These are phyloP conservation scores for Sclerotinia trifoliorum DNA, from an alignment of 2,329 filamentous ascomycete genomes.

Conservation along the genomic window DNA sequence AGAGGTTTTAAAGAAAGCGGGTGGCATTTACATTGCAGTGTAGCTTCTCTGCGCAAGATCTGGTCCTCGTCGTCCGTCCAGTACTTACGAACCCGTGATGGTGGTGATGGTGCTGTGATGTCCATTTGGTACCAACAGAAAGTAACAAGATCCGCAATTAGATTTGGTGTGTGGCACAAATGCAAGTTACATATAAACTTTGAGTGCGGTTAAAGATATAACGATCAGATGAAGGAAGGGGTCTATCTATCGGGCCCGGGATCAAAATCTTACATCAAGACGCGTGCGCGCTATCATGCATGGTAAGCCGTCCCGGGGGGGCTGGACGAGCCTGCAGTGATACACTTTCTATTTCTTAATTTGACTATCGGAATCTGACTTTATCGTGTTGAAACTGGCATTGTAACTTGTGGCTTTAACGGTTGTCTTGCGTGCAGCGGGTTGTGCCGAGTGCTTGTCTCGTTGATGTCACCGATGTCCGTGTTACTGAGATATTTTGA, in stretches of 20 bases:
- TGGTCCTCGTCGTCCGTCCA: constrained; percentile 18
- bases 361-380: constrained; percentile 1
- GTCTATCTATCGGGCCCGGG: constrained; percentile 15
- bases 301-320: constrained; percentile 15
- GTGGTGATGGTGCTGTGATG: constrained; percentile 14
- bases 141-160: constrained; percentile 16
- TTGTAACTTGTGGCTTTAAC: constrained; percentile 14
- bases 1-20: background rate
- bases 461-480: background rate
- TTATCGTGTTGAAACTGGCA: constrained; percentile 10
- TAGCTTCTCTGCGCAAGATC: constrained; percentile 18
- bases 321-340: constrained; percentile 11
- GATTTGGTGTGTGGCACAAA: constrained; percentile 18
- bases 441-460: constrained; percentile 13
- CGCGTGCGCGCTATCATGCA: background rate
- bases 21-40: constrained; percentile 16
- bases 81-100: constrained; percentile 17
- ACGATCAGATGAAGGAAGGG: constrained; percentile 17
- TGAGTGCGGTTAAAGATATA: constrained; percentile 16
- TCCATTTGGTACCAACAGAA: constrained; percentile 18
- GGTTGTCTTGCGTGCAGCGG: constrained; percentile 17
- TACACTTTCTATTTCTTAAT: constrained; percentile 6
- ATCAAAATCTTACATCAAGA: constrained; percentile 9
- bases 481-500: constrained; percentile 12
- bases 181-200: constrained; percentile 18